Base-by-base conservation (phyloP, 768 basidiomycete species). In the Gymnopilus junonius region DNA sequence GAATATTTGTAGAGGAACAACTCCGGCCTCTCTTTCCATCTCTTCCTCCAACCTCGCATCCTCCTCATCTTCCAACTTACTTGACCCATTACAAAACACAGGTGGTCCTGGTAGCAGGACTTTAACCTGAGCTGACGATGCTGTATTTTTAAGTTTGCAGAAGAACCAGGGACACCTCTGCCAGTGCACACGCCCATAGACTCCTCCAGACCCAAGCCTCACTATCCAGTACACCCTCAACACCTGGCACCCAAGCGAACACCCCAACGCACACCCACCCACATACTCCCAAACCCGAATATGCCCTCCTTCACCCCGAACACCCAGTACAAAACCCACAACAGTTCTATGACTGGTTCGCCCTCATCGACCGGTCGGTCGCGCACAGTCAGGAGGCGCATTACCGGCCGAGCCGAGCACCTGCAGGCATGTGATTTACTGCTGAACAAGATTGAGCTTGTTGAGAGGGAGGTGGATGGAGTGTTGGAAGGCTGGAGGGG, bases 301-400 rank as follows among this genome's bases (percentile, higher is more conserved):
- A 64, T 27, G n/a, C 54, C 25, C 58, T 59, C 0, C 77, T 94
- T 15, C 90, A 92, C 70, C 92, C 93, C 2, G 85, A 84, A 54
- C 84, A 87, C 40, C 90, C 93, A 4, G 89, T 99, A 39, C 86
- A 91, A 65, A 97, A 95, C 0, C 91, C 95, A 1, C 94, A 99
- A 69, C 95, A 98, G 67, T 97, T 99, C 76, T 94, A 96, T 72
- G 97, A 99, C 77, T 97, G 95, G 91, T 97, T 95, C 74, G 83
- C 93, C 3, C 82, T 92, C 40, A 88, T 99, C 57, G 95, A 97
- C 66, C 84, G 91, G 15, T 91, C 92, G 2, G 93, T 97, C 37
- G 91, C 95, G 8, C 94, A n/a, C 70, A 92, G 92, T 62, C 97
- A 99, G 71, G 97, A 98, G 70, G 88, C 94, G 5, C 91, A 95